Conservation (phyloP, 2,329 filamentous ascomycete genomes). For the Atkinsonella texensis region DNA sequence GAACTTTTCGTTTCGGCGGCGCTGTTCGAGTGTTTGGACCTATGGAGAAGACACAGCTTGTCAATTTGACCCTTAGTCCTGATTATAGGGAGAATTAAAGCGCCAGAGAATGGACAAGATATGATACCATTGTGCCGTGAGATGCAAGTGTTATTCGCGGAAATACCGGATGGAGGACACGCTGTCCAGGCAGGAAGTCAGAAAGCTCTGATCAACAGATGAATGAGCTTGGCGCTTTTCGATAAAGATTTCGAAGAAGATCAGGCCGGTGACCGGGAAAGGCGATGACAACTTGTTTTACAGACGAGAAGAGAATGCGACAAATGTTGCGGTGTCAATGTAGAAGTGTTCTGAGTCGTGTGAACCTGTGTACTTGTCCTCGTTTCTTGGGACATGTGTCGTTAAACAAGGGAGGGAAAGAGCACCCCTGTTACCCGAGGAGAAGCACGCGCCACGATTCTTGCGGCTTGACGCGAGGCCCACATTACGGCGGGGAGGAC, state of each 20-base stretch:
- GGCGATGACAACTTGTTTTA: not conserved
- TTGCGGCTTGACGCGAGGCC: not conserved
- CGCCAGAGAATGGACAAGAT: not conserved
- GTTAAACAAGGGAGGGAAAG: constrained; percentile 6
- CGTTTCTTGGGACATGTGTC: constrained; percentile 17
- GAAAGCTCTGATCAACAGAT: not conserved
- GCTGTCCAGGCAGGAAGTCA: not conserved
- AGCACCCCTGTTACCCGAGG: not conserved
- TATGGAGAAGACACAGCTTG: constrained; percentile 19
- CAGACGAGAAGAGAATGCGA: constrained; percentile 11
- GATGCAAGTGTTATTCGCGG: not conserved
- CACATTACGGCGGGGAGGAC: not conserved
- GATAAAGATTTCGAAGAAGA: not conserved
- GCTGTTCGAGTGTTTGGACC: constrained; percentile 78
- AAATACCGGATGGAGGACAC: not conserved
- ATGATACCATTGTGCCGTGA: not conserved
- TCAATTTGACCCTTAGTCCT: not conserved
- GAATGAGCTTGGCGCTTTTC: not conserved
- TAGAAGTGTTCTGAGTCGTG: not conserved
- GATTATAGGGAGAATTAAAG: not conserved
- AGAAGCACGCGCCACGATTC: constrained; percentile 1
- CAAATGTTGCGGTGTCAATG: constrained; percentile 12
- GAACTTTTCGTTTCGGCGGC: constrained; percentile 69
- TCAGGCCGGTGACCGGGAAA: not conserved
- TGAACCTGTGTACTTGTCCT: constrained; percentile 2